Conservation (phyloP, 148 eudicot species). For the Rheum nobile region DNA sequence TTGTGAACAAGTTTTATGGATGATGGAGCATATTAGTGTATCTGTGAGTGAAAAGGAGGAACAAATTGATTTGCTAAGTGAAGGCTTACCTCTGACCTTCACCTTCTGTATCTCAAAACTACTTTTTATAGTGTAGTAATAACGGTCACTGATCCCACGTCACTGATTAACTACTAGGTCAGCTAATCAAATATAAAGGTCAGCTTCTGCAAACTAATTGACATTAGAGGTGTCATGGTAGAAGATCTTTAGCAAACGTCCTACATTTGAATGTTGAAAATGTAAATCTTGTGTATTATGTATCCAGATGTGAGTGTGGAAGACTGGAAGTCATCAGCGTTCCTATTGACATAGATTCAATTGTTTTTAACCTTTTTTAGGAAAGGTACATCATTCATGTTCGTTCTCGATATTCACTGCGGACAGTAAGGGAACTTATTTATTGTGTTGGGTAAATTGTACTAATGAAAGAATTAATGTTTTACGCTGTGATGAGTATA, state of each 20-base stretch:
- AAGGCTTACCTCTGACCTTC: neutral
- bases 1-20: neutral
- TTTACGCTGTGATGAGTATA: neutral
- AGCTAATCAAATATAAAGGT: neutral
- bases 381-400: neutral
- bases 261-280: neutral
- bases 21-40: neutral
- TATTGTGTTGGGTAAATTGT: neutral
- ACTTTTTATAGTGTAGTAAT: neutral
- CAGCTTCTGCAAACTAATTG: neutral
- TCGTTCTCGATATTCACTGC: neutral
- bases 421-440: neutral
- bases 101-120: neutral
- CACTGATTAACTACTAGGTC: neutral
- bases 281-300: neutral
- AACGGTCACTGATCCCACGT: neutral
- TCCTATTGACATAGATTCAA: neutral
- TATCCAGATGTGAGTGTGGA: neutral
- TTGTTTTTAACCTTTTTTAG: neutral
- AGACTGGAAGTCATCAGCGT: neutral
- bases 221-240: neutral
- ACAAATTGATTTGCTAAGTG: neutral
- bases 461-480: neutral
- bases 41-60: neutral
- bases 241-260: neutral